Conservation (phyloP, 495 filamentous ascomycete species). For the Daldinia childiae region DNA sequence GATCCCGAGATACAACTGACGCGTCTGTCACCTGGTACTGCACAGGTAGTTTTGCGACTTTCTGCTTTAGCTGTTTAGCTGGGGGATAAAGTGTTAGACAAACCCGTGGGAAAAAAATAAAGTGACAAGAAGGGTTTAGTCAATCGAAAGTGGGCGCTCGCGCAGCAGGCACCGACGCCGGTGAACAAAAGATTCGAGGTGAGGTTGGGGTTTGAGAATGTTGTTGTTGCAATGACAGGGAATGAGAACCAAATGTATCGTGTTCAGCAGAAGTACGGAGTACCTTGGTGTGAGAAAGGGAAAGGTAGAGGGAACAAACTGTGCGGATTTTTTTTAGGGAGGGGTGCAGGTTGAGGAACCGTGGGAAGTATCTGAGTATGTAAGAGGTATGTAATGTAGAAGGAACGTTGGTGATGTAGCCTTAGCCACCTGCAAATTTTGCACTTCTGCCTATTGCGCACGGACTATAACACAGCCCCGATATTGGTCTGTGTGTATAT, state of each 20-base stretch:
- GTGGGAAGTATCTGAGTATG: constrained; percentile 12
- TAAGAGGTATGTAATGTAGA: constrained; percentile 22
- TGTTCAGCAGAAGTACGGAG: constrained; percentile 34
- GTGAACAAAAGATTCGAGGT: constrained; percentile 24
- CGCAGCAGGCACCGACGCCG: constrained; percentile 32
- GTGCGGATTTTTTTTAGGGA: constrained; percentile 36
- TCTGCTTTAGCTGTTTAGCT: constrained; percentile 9
- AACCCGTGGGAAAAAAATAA: constrained; percentile 7
- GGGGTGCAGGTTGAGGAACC: constrained; percentile 34
- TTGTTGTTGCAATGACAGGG: constrained; percentile 38
- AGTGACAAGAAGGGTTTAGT: constrained; percentile 41
- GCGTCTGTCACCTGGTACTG: constrained; percentile 26
- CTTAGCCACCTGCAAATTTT: constrained; percentile 30
- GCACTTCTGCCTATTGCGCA: constrained; percentile 21
- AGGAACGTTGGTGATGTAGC: constrained; percentile 37
- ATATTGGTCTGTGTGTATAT: constrained; percentile 21
- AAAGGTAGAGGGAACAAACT: constrained; percentile 43
- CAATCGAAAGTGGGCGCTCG: constrained; percentile 22
- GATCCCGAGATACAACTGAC: constrained; percentile 26
- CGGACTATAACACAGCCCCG: constrained; percentile 24
- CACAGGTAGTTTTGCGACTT: constrained; percentile 13
- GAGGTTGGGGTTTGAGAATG: constrained; percentile 28
- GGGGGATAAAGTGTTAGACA: constrained; percentile 28
- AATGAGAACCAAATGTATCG: constrained; percentile 31
- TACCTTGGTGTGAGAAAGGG: constrained; percentile 32